Evolutionary conservation across 108 stramenopile genomes (phyloP).

Genomic region (Cyclostephanos invisitatus): DNA sequence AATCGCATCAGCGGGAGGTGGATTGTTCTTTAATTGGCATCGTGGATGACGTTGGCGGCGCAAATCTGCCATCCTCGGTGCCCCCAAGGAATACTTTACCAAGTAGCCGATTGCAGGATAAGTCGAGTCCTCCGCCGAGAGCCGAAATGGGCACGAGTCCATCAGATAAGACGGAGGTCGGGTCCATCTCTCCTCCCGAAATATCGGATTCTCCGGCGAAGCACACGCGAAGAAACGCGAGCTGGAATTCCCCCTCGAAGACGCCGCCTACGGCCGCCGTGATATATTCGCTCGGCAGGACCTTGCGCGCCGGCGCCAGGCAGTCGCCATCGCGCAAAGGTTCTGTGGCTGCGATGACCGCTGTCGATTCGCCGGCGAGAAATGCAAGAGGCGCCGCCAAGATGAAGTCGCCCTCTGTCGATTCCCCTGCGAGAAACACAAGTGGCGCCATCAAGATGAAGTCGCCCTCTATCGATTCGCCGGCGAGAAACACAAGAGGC

Average conservation of each 20-base stretch:
- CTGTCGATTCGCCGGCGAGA: too few species aligned
- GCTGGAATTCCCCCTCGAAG: slow-evolving; percentile 4
- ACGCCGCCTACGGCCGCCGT: slow-evolving; percentile 14
- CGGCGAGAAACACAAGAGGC: slow-evolving; percentile 27
- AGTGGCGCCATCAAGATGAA: too few species aligned
- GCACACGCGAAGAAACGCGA: slow-evolving; percentile 48
- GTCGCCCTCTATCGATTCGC: slow-evolving; percentile 24
- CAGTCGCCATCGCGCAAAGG: slow-evolving; percentile 18
- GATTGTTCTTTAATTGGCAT: background rate
- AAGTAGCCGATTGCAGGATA: slow-evolving; percentile 4
- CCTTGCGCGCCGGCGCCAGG: slow-evolving; percentile 2
- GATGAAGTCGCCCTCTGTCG: too few species aligned
- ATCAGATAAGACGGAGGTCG: background rate
- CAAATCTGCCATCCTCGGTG: background rate
- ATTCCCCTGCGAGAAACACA: too few species aligned
- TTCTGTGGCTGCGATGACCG: background rate
- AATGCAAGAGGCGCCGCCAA: too few species aligned
- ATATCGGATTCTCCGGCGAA: slow-evolving; percentile 63
- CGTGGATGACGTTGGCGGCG: background rate
- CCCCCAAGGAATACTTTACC: slow-evolving; percentile 7
- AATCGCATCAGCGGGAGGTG: background rate
- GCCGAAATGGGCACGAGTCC: slow-evolving; percentile 9
- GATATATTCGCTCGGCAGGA: slow-evolving; percentile 43
- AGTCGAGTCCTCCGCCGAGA: slow-evolving; percentile 27
- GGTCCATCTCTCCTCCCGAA: background rate